Evolutionary conservation across 176 grass and related monocot genomes (phyloP), one percentile per base, ranked within the genome.

Genomic region (Phyllostachys edulis): DNA sequence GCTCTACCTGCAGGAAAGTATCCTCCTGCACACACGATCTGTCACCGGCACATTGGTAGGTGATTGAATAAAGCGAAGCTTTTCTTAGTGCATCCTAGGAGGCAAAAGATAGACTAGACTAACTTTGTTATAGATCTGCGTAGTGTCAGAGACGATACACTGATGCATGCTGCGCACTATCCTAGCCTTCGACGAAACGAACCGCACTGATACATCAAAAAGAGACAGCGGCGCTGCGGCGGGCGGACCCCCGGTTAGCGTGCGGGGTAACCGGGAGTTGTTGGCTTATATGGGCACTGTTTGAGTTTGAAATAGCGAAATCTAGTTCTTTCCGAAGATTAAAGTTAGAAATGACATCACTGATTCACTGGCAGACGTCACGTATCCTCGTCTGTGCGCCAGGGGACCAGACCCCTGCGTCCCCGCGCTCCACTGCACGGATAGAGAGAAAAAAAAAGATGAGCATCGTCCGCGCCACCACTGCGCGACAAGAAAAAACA

Each of bases 151-250:
- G 50, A 29, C 9, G 84, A 90, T 83, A 71, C 73, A 64, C 0
- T 74, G 88, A 87, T 86, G 79, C 84, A 34, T 50, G 47, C 47
- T 27, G 71, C 88, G 59, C 84, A 73, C 84, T 79, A 60, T 9
- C 7, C 71, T 15, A 82, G 73, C 56, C 46, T 73, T 82, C 15
- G 57, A 86, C 57, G 51, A 49, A 59, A 71, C 66, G 46, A 90
- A 40, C 38, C 16, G 61, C 39, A 45, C 36, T 20, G 23, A 38
- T 71, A 36, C 15, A 32, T 57, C 4, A 2, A 75, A 15, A n/a
- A 37, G 27, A 5, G 29, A 12, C 18, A n/a, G n/a, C n/a, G n/a
- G n/a, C n/a, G n/a, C n/a, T n/a, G n/a, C 64, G 64, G 45, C 34
- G 62, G 46, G 42, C 6, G 23, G 75, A 77, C 45, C 24, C n/a